phyloP scores from a whole-genome alignment of 2,329 filamentous ascomycete species.

The Xylaria sp. region DNA sequence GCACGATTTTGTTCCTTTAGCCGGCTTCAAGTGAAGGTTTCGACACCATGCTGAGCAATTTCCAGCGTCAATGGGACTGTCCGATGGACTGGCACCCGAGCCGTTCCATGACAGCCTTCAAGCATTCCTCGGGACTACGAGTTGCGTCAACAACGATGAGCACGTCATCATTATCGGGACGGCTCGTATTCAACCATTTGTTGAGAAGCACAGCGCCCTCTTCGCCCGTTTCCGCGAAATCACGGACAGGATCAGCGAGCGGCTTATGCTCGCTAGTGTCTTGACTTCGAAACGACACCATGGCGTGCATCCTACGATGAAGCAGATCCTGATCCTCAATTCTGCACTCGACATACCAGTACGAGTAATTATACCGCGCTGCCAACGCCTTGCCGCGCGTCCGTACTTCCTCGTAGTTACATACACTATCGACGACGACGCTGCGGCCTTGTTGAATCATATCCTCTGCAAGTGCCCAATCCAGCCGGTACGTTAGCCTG shows the following conservation, averaged over 20 bases:
- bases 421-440: slow-evolving; percentile 48
- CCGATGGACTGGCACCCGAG: neutral
- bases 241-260: neutral
- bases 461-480: slow-evolving; percentile 45
- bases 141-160: slow-evolving; percentile 17
- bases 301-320: slow-evolving; percentile 7
- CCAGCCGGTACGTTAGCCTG: slow-evolving; percentile 42
- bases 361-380: slow-evolving; percentile 10
- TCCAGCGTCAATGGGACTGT: neutral
- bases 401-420: slow-evolving; percentile 43
- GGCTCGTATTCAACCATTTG: slow-evolving; percentile 21
- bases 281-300: slow-evolving; percentile 13
- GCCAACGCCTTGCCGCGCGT: slow-evolving; percentile 41
- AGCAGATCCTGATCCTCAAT: slow-evolving; percentile 14
- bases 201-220: slow-evolving; percentile 1
- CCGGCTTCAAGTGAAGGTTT: neutral
- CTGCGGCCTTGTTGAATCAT: slow-evolving; percentile 42
- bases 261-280: slow-evolving; percentile 8
- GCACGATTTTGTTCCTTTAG: neutral
- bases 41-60: neutral
- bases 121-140: slow-evolving; percentile 10
- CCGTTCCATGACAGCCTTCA: slow-evolving; percentile 6
- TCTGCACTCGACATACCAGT: slow-evolving; percentile 32
- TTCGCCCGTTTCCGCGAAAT: neutral
- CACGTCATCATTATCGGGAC: neutral